Evolutionary conservation across 495 filamentous ascomycete species (phyloP).

Genomic region (Chlorociboria aeruginascens): DNA sequence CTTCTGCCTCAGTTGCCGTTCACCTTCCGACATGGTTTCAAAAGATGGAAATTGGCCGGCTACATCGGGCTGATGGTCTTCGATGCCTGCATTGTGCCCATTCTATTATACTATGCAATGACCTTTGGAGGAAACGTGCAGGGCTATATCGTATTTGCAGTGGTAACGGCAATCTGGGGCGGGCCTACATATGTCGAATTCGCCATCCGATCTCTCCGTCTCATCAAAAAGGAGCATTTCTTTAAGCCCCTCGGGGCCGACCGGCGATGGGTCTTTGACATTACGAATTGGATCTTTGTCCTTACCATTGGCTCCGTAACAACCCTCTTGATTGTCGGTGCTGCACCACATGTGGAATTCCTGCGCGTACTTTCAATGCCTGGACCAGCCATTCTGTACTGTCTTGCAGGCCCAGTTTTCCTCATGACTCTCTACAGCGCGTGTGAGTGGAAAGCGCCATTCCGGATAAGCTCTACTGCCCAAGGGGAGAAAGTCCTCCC

Average conservation of each 20-base stretch:
- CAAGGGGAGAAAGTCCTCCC: slow-evolving; percentile 10
- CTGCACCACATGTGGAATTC: slow-evolving; percentile 39
- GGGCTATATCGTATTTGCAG: slow-evolving; percentile 35
- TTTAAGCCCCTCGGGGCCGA: slow-evolving; percentile 31
- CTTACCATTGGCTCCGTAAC: slow-evolving; percentile 35
- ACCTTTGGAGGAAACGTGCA: slow-evolving; percentile 27
- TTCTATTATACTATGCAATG: slow-evolving; percentile 35
- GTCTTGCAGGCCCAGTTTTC: slow-evolving; percentile 40
- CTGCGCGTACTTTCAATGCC: slow-evolving; percentile 50
- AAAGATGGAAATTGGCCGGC: slow-evolving; percentile 11
- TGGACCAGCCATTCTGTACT: slow-evolving; percentile 38
- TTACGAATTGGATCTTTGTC: slow-evolving; percentile 32
- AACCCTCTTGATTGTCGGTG: slow-evolving; percentile 36
- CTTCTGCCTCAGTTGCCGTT: slow-evolving; percentile 18
- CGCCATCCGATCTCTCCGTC: slow-evolving; percentile 30
- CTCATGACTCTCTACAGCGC: slow-evolving; percentile 35
- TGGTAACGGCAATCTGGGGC: slow-evolving; percentile 39
- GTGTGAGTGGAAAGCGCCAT: slow-evolving; percentile 37
- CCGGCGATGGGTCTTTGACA: slow-evolving; percentile 32
- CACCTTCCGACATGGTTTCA: slow-evolving; percentile 16
- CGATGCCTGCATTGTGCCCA: slow-evolving; percentile 33
- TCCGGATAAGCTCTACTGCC: slow-evolving; percentile 1
- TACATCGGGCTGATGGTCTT: slow-evolving; percentile 26
- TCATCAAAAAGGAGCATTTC: slow-evolving; percentile 28
- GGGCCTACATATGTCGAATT: slow-evolving; percentile 36